phyloP scores from a whole-genome alignment of 495 filamentous ascomycete genomes.

The Pseudevernia furfuracea region DNA sequence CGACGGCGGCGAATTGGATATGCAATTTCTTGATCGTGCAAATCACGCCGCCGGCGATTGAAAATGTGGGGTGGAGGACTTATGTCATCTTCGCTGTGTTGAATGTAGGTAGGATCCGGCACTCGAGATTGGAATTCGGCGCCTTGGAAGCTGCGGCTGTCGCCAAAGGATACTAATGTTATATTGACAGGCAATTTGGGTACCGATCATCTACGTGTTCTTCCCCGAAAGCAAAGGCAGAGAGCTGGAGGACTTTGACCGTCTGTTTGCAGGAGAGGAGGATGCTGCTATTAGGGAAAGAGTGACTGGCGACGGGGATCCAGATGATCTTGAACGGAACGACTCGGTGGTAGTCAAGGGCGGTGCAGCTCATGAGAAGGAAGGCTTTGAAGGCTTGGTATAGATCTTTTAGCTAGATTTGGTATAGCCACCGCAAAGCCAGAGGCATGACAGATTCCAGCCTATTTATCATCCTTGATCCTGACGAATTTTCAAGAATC shows the following conservation, averaged over 20 bases:
- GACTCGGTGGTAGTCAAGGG: neutral
- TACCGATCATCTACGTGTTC: constrained; percentile 36
- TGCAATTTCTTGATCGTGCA: constrained; percentile 40
- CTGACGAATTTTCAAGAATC: constrained; percentile 34
- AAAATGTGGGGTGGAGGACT: constrained; percentile 40
- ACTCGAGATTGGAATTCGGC: neutral
- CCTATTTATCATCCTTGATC: constrained; percentile 17
- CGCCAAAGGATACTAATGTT: neutral
- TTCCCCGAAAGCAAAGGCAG: constrained; percentile 41
- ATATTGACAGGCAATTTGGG: constrained; percentile 14
- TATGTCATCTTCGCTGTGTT: constrained; percentile 45
- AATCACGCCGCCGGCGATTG: constrained; percentile 42
- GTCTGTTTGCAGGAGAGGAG: constrained; percentile 35
- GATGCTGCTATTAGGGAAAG: constrained; percentile 2
- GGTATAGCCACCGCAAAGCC: neutral
- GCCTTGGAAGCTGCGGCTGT: neutral
- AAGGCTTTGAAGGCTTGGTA: neutral
- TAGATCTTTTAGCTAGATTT: neutral
- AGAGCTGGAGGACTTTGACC: constrained; percentile 42
- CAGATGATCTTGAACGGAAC: neutral
- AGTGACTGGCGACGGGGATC: neutral
- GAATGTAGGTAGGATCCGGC: constrained; percentile 22
- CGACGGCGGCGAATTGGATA: constrained; percentile 31
- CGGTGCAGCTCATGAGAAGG: neutral
- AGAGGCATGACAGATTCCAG: neutral